Conservation (phyloP, 139 green algal species). For the Eudorina sp. region DNA sequence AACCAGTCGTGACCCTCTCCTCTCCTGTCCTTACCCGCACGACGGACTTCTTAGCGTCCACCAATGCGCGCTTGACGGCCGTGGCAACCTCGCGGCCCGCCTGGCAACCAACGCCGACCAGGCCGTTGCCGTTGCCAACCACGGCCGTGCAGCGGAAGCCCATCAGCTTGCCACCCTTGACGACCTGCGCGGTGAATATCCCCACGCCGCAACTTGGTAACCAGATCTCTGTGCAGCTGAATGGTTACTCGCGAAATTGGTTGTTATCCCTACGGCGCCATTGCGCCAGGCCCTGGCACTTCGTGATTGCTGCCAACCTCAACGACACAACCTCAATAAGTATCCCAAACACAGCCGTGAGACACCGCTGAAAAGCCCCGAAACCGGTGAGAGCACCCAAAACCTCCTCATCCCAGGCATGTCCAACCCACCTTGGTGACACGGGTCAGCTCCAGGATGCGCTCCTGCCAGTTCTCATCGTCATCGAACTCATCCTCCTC, state of each 20-base stretch:
- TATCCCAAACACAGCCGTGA: too few species aligned
- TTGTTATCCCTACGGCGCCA: too few species aligned
- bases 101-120: constrained; percentile 90
- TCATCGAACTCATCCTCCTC: constrained; percentile 35
- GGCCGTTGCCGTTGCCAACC: constrained; percentile 73
- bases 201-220: too few species aligned
- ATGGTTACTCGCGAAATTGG: too few species aligned
- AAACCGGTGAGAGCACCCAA: too few species aligned
- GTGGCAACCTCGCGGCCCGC: constrained; percentile 89
- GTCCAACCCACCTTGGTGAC: constrained; percentile 95
- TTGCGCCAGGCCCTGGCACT: too few species aligned
- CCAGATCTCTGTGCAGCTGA: too few species aligned
- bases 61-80: constrained; percentile 87
- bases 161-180: constrained; percentile 93
- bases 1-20: too few species aligned
- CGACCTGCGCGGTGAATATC: constrained; percentile 86
- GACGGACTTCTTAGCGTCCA: constrained; percentile 78
- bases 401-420: too few species aligned
- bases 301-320: too few species aligned
- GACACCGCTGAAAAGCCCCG: too few species aligned
- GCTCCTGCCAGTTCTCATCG: constrained; percentile 66
- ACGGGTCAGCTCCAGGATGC: constrained; percentile 81
- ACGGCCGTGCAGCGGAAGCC: constrained; percentile 86
- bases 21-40: constrained; percentile 63
- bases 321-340: too few species aligned